A percentile compares a stretch with the other conserved stretches of the same genome.
These are phyloP conservation scores for Cajanus cajan DNA, from an alignment of 306 rosid species.

Conservation along the genomic window DNA sequence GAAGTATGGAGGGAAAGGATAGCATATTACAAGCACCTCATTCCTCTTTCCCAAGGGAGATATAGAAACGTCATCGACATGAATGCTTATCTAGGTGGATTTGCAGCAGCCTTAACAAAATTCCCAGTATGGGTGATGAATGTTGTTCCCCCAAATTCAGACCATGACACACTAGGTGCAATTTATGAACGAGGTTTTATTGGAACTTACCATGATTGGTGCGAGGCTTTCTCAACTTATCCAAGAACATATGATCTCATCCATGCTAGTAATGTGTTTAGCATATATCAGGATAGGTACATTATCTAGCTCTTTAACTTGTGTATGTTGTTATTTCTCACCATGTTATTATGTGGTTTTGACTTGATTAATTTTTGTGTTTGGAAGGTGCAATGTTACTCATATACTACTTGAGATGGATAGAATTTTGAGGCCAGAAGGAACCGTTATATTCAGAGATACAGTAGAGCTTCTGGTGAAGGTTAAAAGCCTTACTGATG, in stretches of 20 bases:
- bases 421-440: constrained; percentile 94
- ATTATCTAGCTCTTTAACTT: constrained; percentile 2
- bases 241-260: constrained; percentile 96
- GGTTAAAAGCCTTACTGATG: constrained; percentile 61
- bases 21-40: constrained; percentile 54
- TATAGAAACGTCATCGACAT: constrained; percentile 85
- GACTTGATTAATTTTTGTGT: constrained; percentile 9
- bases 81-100: constrained; percentile 92
- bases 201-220: constrained; percentile 94
- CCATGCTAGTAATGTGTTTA: constrained; percentile 72
- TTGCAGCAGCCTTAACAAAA: constrained; percentile 64
- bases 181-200: constrained; percentile 89
- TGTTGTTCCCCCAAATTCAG: constrained; percentile 69
- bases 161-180: constrained; percentile 71
- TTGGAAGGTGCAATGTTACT: constrained; percentile 74
- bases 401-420: constrained; percentile 81
- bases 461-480: constrained; percentile 74
- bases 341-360: background rate
- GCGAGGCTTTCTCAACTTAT: constrained; percentile 91
- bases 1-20: constrained; percentile 71
- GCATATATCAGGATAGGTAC: constrained; percentile 90
- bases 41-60: constrained; percentile 61
- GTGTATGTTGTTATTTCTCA: background rate
- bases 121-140: constrained; percentile 95
- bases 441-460: constrained; percentile 81